Conservation (phyloP, 2,329 filamentous ascomycete species). For the Dactylellina sp. region DNA sequence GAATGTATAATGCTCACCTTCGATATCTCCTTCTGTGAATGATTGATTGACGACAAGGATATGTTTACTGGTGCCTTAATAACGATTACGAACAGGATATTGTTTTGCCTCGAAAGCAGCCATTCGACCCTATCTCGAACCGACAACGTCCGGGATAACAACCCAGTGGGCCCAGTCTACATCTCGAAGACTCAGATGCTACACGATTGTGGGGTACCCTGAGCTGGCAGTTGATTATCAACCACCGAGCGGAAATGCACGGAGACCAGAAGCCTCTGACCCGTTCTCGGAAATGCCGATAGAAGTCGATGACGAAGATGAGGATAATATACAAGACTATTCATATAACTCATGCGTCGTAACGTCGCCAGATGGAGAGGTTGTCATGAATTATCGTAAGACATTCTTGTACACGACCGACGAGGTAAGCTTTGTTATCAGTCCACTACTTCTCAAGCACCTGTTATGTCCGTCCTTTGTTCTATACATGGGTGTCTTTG, state of each 20-base stretch:
- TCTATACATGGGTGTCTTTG: constrained; percentile 56
- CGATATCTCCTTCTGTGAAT: neutral
- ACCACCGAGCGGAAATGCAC: constrained; percentile 66
- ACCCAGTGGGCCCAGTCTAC: constrained; percentile 77
- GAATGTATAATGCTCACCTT: constrained; percentile 1
- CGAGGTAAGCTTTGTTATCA: constrained; percentile 73
- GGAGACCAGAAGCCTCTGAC: constrained; percentile 23
- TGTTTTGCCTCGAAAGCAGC: constrained; percentile 78
- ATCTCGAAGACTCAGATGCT: constrained; percentile 75
- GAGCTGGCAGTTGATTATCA: constrained; percentile 71
- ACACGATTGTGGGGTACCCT: constrained; percentile 79
- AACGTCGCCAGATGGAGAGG: constrained; percentile 72
- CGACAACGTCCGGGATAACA: constrained; percentile 73
- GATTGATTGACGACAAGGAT: constrained; percentile 12
- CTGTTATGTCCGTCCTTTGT: constrained; percentile 62
- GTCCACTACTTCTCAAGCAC: constrained; percentile 62
- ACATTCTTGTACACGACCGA: constrained; percentile 71
- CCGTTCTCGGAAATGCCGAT: constrained; percentile 51
- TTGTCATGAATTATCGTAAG: constrained; percentile 73
- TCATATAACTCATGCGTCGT: constrained; percentile 66
- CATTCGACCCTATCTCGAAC: constrained; percentile 77
- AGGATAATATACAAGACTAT: constrained; percentile 40
- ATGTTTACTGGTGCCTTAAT: constrained; percentile 56
- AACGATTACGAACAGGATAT: constrained; percentile 70
- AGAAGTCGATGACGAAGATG: constrained; percentile 26